Percentiles rank a stretch among this genome's conserved stretches.
Conservation (phyloP, 2,329 filamentous ascomycete species). For the Hortaea sp. region DNA sequence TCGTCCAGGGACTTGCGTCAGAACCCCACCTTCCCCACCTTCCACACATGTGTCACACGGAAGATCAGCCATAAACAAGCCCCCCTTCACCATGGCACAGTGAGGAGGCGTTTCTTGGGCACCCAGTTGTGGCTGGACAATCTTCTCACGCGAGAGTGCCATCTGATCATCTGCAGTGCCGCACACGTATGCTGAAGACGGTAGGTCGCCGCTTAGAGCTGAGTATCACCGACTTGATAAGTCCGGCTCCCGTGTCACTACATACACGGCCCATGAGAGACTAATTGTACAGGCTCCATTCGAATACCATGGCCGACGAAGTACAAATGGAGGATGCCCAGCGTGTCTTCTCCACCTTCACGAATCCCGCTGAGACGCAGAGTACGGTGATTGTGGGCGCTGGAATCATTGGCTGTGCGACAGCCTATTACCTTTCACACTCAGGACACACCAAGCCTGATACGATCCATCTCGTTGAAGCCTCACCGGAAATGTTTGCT, state of each 20-base stretch:
- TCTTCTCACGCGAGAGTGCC: too few relatives aligned
- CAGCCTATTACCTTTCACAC: constrained; percentile 60
- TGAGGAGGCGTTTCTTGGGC: too few relatives aligned
- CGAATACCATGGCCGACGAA: not conserved
- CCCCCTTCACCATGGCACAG: too few relatives aligned
- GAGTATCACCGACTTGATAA: too few relatives aligned
- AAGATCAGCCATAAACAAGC: not conserved
- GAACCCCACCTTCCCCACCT: not conserved
- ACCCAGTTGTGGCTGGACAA: too few relatives aligned
- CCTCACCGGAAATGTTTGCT: constrained; percentile 52
- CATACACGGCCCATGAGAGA: too few relatives aligned
- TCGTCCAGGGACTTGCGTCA: not conserved
- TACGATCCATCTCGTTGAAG: constrained; percentile 49
- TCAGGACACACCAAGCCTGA: constrained; percentile 27
- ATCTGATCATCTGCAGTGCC: too few relatives aligned
- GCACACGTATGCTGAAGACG: not conserved
- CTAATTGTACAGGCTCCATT: too few relatives aligned
- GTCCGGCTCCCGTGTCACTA: too few relatives aligned
- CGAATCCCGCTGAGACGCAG: constrained; percentile 27
- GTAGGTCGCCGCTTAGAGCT: not conserved
- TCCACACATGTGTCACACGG: constrained; percentile 1
- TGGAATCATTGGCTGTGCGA: constrained; percentile 60
- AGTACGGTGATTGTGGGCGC: constrained; percentile 57
- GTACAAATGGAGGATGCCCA: not conserved
- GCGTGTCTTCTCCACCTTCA: constrained; percentile 7